phyloP scores from a whole-genome alignment of 352 stramenopile genomes.

The Globisporangium okanoganense region DNA sequence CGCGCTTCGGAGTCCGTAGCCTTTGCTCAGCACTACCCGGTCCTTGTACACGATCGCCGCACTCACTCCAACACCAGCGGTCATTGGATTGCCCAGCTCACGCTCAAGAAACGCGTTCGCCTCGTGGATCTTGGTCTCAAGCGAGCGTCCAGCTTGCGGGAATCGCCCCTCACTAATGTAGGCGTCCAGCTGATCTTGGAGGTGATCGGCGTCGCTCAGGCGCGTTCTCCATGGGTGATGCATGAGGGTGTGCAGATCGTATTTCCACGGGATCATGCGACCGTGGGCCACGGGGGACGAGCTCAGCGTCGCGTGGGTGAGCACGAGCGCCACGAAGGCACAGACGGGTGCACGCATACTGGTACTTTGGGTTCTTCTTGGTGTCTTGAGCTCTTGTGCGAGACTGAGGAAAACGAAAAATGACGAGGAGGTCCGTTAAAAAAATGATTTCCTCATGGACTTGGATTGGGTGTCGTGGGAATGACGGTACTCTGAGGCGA shows the following conservation, averaged over 20 bases:
- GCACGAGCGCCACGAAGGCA: not conserved
- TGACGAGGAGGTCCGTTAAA: not conserved
- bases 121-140: constrained; percentile 34
- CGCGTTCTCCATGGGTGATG: constrained; percentile 11
- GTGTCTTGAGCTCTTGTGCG: not conserved
- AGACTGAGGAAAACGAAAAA: not conserved
- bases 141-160: not conserved
- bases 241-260: constrained; percentile 15
- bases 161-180: not conserved
- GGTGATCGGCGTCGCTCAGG: not conserved
- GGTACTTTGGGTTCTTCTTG: not conserved
- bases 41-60: constrained; percentile 51
- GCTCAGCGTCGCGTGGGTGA: not conserved
- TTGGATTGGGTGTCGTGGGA: not conserved
- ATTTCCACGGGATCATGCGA: constrained; percentile 10
- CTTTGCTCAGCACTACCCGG: constrained; percentile 35
- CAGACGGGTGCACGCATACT: not conserved
- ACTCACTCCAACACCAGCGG: constrained; percentile 39
- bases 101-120: constrained; percentile 36
- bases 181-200: constrained; percentile 26
- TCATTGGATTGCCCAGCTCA: constrained; percentile 28
- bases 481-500: not conserved
- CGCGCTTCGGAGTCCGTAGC: constrained; percentile 32
- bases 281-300: not conserved
- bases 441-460: too few species aligned